Percentiles rank a stretch among this genome's conserved stretches.
phyloP scores from a whole-genome alignment of 805 yeast species.

The Saturnispora galanensis region DNA sequence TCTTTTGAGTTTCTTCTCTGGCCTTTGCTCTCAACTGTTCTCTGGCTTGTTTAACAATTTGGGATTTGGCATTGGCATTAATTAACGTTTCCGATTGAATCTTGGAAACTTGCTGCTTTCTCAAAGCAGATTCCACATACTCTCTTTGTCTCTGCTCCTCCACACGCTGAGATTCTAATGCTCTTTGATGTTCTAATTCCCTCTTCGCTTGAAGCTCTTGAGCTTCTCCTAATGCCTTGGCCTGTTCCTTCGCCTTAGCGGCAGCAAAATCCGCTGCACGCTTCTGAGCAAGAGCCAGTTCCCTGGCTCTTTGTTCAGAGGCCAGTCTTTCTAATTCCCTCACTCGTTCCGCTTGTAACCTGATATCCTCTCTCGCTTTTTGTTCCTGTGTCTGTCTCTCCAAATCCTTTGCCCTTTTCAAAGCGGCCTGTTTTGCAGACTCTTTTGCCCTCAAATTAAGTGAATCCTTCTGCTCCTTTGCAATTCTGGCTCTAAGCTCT shows the following conservation, averaged over 20 bases:
- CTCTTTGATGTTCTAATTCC: neutral
- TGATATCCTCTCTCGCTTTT: conserved; percentile 4
- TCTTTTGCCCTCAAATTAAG: neutral
- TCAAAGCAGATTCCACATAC: neutral
- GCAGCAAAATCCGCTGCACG: neutral
- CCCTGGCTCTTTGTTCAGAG: neutral
- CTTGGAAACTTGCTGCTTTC: neutral
- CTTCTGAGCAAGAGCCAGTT: neutral
- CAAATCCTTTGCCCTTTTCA: conserved; percentile 2
- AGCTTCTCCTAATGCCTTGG: neutral
- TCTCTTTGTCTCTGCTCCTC: conserved; percentile 1
- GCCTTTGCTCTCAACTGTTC: conserved; percentile 3
- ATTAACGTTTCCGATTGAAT: neutral
- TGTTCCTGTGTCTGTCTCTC: conserved; percentile 5
- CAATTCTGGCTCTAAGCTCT: conserved; percentile 1
- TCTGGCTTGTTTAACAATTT: conserved; percentile 8
- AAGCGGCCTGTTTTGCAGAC: neutral
- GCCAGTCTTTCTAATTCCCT: neutral
- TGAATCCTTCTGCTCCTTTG: conserved; percentile 1
- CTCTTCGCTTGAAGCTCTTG: neutral
- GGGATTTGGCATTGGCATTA: conserved; percentile 3
- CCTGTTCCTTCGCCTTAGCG: neutral
- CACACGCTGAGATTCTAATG: neutral
- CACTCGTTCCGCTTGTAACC: conserved; percentile 3
- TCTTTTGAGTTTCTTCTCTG: conserved; percentile 4